Percentiles rank a stretch among this genome's conserved stretches.
phyloP scores from a whole-genome alignment of 2,329 filamentous ascomycete species.

The Furcasterigmium furcatum region DNA sequence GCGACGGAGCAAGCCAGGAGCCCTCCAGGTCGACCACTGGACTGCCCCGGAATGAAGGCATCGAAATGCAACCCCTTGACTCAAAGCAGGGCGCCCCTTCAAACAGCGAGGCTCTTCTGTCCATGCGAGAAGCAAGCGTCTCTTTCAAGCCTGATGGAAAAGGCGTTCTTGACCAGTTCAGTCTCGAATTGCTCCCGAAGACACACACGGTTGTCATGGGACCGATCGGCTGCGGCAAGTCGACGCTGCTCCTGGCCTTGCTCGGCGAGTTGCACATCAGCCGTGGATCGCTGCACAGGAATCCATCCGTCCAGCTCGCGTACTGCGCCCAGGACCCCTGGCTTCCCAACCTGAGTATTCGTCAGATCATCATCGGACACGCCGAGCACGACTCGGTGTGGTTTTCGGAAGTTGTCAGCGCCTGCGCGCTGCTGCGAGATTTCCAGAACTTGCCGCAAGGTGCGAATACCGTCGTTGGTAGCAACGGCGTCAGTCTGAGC shows the following conservation, averaged over 20 bases:
- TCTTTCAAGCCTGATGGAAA: slow-evolving; percentile 1
- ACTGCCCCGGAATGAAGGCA: not conserved
- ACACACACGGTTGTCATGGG: slow-evolving; percentile 22
- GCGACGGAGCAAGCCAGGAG: slow-evolving; percentile 6
- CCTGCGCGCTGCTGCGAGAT: slow-evolving; percentile 27
- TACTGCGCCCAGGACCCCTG: slow-evolving; percentile 24
- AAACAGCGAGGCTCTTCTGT: not conserved
- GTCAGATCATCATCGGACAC: slow-evolving; percentile 26
- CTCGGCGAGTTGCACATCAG: slow-evolving; percentile 19
- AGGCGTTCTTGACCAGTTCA: not conserved
- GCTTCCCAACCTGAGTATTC: slow-evolving; percentile 22
- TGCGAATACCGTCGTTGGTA: slow-evolving; percentile 59
- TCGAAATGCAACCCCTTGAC: not conserved
- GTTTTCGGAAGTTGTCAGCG: slow-evolving; percentile 22
- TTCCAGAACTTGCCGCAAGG: slow-evolving; percentile 20
- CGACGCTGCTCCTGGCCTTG: slow-evolving; percentile 25
- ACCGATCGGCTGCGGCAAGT: slow-evolving; percentile 32
- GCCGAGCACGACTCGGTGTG: slow-evolving; percentile 19
- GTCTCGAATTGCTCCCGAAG: not conserved
- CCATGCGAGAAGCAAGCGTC: slow-evolving; percentile 1
- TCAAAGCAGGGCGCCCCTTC: not conserved
- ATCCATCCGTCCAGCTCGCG: slow-evolving; percentile 12
- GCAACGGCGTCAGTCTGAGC: slow-evolving; percentile 62
- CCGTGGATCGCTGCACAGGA: slow-evolving; percentile 8
- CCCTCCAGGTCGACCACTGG: not conserved